Conservation (phyloP, 257 asterid genomes). For the Striga asiatica region DNA sequence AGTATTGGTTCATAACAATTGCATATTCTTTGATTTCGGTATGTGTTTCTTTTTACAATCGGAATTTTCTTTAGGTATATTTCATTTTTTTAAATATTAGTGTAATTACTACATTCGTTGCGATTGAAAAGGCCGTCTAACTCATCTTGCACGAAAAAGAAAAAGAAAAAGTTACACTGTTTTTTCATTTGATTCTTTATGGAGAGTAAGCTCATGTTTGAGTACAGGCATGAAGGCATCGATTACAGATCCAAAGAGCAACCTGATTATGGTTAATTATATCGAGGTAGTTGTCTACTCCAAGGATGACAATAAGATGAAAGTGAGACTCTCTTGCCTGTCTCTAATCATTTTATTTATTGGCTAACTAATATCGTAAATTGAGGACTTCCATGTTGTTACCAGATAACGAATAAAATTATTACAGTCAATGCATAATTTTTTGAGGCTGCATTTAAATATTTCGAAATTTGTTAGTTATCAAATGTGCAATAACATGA, state of each 20-base stretch:
- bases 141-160: too few relatives aligned
- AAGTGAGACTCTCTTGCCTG: constrained; percentile 34
- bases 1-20: too few relatives aligned
- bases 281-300: constrained; percentile 44
- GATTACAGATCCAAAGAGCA: constrained; percentile 28
- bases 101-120: too few relatives aligned
- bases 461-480: not conserved
- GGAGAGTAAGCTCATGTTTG: constrained; percentile 4
- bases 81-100: too few relatives aligned
- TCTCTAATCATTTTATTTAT: constrained; percentile 1
- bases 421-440: not conserved
- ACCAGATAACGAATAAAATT: constrained; percentile 1
- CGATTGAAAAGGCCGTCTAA: too few relatives aligned
- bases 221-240: constrained; percentile 50
- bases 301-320: constrained; percentile 46
- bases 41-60: too few relatives aligned
- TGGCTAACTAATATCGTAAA: too few relatives aligned
- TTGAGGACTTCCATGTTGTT: too few relatives aligned
- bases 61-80: too few relatives aligned
- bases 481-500: not conserved
- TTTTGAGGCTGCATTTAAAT: not conserved
- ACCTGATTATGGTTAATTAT: constrained; percentile 27
- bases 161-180: too few relatives aligned
- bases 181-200: not conserved
- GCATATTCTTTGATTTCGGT: too few relatives aligned